These are phyloP conservation scores for Pseudoscleropodium purum DNA, from an alignment of 225 moss, liverwort and hornwort species.

Conservation along the genomic window DNA sequence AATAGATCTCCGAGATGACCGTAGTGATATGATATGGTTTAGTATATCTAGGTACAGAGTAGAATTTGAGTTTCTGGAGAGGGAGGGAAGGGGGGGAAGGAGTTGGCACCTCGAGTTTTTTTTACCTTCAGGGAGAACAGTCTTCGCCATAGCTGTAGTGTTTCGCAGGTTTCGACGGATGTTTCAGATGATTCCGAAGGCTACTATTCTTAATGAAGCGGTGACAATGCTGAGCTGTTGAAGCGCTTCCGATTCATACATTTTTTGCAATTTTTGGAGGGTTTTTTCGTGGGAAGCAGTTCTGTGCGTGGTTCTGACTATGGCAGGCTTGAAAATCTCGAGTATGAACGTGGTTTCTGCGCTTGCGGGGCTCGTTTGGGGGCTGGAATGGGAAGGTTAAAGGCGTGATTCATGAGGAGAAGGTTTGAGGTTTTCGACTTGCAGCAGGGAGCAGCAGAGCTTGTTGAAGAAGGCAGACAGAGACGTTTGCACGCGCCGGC, in stretches of 20 bases:
- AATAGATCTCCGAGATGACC: background rate
- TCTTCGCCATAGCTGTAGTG: conserved; percentile 43
- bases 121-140: conserved; percentile 20
- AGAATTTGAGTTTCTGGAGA: conserved; percentile 24
- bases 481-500: background rate
- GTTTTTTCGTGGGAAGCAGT: background rate
- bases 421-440: background rate
- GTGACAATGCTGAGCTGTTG: background rate
- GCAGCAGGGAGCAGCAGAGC: background rate
- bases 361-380: background rate
- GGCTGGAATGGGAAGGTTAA: background rate
- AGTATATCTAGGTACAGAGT: background rate
- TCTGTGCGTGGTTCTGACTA: conserved; percentile 2
- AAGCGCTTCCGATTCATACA: background rate
- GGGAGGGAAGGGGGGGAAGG: conserved; percentile 26
- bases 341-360: conserved; percentile 12
- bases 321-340: conserved; percentile 23
- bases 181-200: background rate
- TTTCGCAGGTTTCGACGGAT: background rate
- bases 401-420: conserved; percentile 18
- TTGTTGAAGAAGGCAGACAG: background rate
- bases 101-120: background rate
- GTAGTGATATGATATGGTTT: accelerated
- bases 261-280: background rate
- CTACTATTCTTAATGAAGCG: background rate